These are phyloP conservation scores for Phaeomoniella chlamydospora DNA, from an alignment of 2,329 filamentous ascomycete genomes.

Conservation along the genomic window DNA sequence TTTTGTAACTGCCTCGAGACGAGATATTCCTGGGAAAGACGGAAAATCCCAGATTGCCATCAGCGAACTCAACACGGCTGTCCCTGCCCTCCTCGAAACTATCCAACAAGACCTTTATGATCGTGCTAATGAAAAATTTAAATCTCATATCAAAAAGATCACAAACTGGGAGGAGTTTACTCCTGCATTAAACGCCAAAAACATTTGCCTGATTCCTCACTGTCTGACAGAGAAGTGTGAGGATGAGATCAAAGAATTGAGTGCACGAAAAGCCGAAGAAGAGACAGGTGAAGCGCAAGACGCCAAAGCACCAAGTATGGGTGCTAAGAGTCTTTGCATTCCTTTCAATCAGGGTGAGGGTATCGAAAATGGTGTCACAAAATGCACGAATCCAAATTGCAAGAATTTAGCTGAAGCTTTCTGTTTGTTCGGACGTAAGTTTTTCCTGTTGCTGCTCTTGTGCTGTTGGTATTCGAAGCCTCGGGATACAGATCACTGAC, in stretches of 20 bases:
- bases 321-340: slow-evolving; percentile 63
- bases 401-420: slow-evolving; percentile 61
- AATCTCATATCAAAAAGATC: slow-evolving; percentile 64
- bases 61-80: slow-evolving; percentile 53
- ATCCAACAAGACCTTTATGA: slow-evolving; percentile 75
- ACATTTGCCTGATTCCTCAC: slow-evolving; percentile 82
- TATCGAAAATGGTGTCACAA: slow-evolving; percentile 65
- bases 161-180: slow-evolving; percentile 85
- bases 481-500: too few relatives aligned
- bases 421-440: slow-evolving; percentile 77
- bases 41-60: slow-evolving; percentile 65
- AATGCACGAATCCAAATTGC: slow-evolving; percentile 87
- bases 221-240: slow-evolving; percentile 77
- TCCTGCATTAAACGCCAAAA: slow-evolving; percentile 79
- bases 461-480: too few relatives aligned
- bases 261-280: slow-evolving; percentile 52
- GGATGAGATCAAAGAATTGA: slow-evolving; percentile 88
- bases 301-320: slow-evolving; percentile 59
- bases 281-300: slow-evolving; percentile 56
- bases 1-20: slow-evolving; percentile 71
- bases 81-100: slow-evolving; percentile 71
- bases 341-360: slow-evolving; percentile 77
- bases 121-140: slow-evolving; percentile 65
- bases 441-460: too few relatives aligned
- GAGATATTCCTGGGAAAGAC: slow-evolving; percentile 52